These are phyloP conservation scores for Citropsis articulata DNA, from an alignment of 345 rosid species.

Conservation along the genomic window DNA sequence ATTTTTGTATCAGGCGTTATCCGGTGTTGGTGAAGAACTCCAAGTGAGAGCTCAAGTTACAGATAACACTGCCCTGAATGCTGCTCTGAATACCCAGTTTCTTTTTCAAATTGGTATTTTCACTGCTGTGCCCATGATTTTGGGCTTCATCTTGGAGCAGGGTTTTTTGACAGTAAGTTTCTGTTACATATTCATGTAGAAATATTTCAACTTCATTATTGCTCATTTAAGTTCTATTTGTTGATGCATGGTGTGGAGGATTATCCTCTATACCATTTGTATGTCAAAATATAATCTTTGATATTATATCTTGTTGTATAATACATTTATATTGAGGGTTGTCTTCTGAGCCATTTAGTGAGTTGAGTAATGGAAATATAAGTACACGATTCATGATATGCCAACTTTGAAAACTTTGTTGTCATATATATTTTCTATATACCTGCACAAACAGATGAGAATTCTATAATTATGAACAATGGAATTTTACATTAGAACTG, in stretches of 20 bases:
- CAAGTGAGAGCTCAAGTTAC: conserved; percentile 51
- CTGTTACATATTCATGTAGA: background rate
- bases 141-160: conserved; percentile 69
- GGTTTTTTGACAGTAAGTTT: conserved; percentile 58
- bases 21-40: conserved; percentile 85
- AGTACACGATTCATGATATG: background rate
- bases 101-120: conserved; percentile 94
- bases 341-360: background rate
- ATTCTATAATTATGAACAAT: background rate
- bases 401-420: background rate
- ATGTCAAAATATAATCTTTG: background rate
- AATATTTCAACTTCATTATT: background rate
- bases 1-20: conserved; percentile 65
- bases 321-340: background rate
- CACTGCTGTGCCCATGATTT: conserved; percentile 94
- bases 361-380: background rate
- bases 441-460: background rate
- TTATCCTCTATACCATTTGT: background rate
- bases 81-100: conserved; percentile 93
- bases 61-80: conserved; percentile 63
- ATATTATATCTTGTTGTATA: background rate
- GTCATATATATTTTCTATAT: background rate
- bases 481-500: background rate
- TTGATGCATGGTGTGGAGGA: background rate
- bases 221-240: conserved; percentile 1